Evolutionary conservation across 495 filamentous ascomycete species (phyloP).

Genomic region (Staphylotrichum tortipilum): DNA sequence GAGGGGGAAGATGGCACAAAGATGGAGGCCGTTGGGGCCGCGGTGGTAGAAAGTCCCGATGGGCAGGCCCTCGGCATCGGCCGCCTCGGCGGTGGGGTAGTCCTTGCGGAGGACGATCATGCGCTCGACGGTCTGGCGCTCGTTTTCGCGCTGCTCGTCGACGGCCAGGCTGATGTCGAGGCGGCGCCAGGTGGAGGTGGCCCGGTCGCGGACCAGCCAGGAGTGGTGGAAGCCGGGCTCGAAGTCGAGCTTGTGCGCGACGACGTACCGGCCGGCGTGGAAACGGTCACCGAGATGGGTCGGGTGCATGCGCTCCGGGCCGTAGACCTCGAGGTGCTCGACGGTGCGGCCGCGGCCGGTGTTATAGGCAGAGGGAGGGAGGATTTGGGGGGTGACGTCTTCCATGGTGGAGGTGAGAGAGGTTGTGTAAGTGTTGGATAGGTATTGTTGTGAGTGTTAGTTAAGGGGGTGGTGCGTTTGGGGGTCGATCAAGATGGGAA

Average conservation of each 20-base stretch:
- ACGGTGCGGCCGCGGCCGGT: not conserved
- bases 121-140: not conserved
- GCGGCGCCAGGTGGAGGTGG: not conserved
- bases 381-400: too few species aligned
- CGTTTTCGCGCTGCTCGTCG: too few species aligned
- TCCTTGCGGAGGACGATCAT: not conserved
- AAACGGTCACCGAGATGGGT: not conserved
- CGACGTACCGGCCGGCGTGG: not conserved
- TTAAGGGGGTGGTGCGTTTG: too few species aligned
- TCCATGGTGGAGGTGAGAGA: not conserved
- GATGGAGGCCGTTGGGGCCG: not conserved
- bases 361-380: not conserved
- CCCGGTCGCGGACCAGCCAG: slow-evolving; percentile 1
- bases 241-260: slow-evolving; percentile 3
- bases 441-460: not conserved
- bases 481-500: too few species aligned
- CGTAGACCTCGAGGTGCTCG: slow-evolving; percentile 3
- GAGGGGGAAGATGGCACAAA: not conserved
- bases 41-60: not conserved
- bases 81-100: not conserved
- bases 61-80: not conserved
- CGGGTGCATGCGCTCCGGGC: not conserved
- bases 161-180: too few species aligned
- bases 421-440: not conserved
- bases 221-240: slow-evolving; percentile 1